phyloP scores from a whole-genome alignment of 495 filamentous ascomycete genomes.

The Hypoxylon trugodes region DNA sequence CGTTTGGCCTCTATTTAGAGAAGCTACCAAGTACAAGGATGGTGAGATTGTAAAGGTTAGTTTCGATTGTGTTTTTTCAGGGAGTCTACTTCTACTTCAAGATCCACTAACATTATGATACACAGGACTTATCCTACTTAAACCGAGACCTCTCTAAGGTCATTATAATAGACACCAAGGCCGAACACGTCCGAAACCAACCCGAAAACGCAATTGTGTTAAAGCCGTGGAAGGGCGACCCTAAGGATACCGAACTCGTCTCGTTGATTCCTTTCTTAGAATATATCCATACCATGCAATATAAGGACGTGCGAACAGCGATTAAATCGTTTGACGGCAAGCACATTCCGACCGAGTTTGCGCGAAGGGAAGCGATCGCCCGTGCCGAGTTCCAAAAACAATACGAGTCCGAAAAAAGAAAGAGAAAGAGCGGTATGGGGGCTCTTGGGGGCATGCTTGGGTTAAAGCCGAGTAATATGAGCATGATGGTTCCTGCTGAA shows the following conservation, averaged over 20 bases:
- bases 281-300: slow-evolving; percentile 93
- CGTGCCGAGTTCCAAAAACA: slow-evolving; percentile 81
- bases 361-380: slow-evolving; percentile 83
- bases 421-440: slow-evolving; percentile 65
- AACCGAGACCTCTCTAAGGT: slow-evolving; percentile 95
- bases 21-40: slow-evolving; percentile 93
- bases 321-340: slow-evolving; percentile 88
- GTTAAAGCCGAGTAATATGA: slow-evolving; percentile 68
- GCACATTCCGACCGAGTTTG: slow-evolving; percentile 87
- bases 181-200: slow-evolving; percentile 80
- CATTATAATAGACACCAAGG: slow-evolving; percentile 87
- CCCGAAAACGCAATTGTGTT: slow-evolving; percentile 94
- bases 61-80: neutral
- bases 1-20: slow-evolving; percentile 92
- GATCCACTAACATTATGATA: neutral
- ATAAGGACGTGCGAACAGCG: slow-evolving; percentile 81
- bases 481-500: slow-evolving; percentile 61
- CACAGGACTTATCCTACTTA: slow-evolving; percentile 90
- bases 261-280: slow-evolving; percentile 93
- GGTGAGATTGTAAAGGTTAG: slow-evolving; percentile 95
- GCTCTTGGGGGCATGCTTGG: slow-evolving; percentile 76
- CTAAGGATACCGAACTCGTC: slow-evolving; percentile 84
- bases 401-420: slow-evolving; percentile 73
- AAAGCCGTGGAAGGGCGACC: slow-evolving; percentile 85
- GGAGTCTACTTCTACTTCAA: too few relatives aligned